Evolutionary conservation across 176 grass and related monocot genomes (phyloP), one percentile per base, ranked within the genome.

Genomic region (Tillandsia fasciculata): DNA sequence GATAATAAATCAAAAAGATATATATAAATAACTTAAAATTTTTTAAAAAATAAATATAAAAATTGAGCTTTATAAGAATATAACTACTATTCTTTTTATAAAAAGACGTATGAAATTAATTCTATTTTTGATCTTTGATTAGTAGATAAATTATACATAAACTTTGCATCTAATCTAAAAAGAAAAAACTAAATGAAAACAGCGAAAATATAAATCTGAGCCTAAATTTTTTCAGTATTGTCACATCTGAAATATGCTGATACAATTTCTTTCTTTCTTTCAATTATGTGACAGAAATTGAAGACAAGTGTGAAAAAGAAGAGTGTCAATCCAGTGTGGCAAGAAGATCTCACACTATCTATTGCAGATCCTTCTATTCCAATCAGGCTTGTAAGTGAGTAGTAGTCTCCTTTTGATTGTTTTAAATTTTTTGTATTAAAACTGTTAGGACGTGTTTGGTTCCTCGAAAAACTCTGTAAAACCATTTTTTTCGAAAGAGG

Each of bases 221-320:
- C 9, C 54, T 58, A n/a, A 2, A 14, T 2, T 59, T 59, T 59
- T 58, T 0, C 22, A 18, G 18, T 20, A 61, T 61, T 61, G 7
- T 61, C 2, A 2, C 22, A 23, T 22, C 56, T 20, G 9, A 18
- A 61, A 61, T 61, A 61, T 61, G 14, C 33, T 42, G 33, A 42
- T 42, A 42, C 33, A 42, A 42, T 42, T 33, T 33, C 33, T 42
- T 61, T 23, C 33, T 61, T 18, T 18, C 9, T 61, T 18, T 61
- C 10, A 15, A 18, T 61, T 61, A 61, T 66, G 50, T 8, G 66
- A 42, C 77, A 90, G 87, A 90, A 91, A 70, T 28, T 87, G 70
- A 91, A 91, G 71, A 91, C 88, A 15, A 84, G 83, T 12, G 88
- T 87, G 64, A 91, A 91, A 78, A 91, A 87, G 71, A 83, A 72